A percentile compares a stretch with the other conserved stretches of the same genome.
Conservation (phyloP, 2,329 filamentous ascomycete species). For the Fusarium musae region DNA sequence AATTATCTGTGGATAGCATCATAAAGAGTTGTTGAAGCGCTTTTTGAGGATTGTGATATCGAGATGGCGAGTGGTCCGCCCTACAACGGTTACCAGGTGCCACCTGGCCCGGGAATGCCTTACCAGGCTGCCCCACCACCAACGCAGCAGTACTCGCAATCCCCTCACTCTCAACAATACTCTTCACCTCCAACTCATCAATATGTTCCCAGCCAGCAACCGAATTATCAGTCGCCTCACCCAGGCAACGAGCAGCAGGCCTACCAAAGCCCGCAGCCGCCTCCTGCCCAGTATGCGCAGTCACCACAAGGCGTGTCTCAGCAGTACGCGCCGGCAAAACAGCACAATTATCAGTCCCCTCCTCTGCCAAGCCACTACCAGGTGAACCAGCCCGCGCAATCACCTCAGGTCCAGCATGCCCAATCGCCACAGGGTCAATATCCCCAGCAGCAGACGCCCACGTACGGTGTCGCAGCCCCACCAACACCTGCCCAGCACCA, state of each 20-base stretch:
- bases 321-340: background rate
- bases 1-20: background rate
- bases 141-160: background rate
- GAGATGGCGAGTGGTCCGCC: slow-evolving; percentile 13
- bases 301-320: background rate
- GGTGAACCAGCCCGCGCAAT: background rate
- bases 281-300: background rate
- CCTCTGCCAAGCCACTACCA: background rate
- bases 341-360: background rate
- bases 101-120: background rate
- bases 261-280: background rate
- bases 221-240: background rate
- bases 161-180: background rate
- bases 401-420: background rate
- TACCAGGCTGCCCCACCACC: background rate
- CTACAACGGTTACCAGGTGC: slow-evolving; percentile 15
- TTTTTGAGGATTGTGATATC: background rate
- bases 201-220: background rate
- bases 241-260: background rate
- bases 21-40: background rate
- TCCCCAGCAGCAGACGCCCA: slow-evolving; percentile 7
- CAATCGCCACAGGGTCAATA: background rate
- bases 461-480: slow-evolving; percentile 17
- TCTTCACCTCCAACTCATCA: background rate
- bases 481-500: slow-evolving; percentile 15